These are phyloP conservation scores for Prunella vulgaris DNA, from an alignment of 257 asterid genomes.

Conservation along the genomic window DNA sequence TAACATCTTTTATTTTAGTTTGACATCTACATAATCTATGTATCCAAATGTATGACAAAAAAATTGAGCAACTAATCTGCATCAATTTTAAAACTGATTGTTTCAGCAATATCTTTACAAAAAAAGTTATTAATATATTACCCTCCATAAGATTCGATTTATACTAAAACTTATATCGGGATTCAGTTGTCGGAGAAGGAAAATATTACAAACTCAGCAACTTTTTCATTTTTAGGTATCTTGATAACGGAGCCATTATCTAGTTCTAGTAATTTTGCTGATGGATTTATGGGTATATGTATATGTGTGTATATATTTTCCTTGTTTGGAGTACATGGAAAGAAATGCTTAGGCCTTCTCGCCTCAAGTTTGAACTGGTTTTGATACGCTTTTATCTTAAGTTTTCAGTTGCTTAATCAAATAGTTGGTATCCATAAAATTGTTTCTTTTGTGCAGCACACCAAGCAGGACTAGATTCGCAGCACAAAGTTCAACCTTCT, in stretches of 20 bases:
- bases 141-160: not conserved
- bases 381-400: not conserved
- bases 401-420: not conserved
- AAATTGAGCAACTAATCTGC: constrained; percentile 1
- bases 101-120: constrained; percentile 4
- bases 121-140: not conserved
- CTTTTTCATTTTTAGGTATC: not conserved
- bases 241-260: not conserved
- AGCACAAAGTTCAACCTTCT: constrained; percentile 57
- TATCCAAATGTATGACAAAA: not conserved
- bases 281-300: not conserved
- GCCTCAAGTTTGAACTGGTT: not conserved
- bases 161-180: not conserved
- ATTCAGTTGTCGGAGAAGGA: not conserved
- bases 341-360: not conserved
- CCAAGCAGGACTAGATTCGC: constrained; percentile 55
- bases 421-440: constrained; percentile 3
- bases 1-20: not conserved
- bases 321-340: not conserved
- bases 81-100: not conserved
- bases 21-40: not conserved
- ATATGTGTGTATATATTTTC: not conserved
- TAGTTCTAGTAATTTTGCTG: not conserved
- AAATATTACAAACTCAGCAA: not conserved
- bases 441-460: constrained; percentile 45